A percentile compares a stretch with the other conserved stretches of the same genome.
phyloP scores from a whole-genome alignment of 306 rosid genomes.

The Vigna reflexopilosa region DNA sequence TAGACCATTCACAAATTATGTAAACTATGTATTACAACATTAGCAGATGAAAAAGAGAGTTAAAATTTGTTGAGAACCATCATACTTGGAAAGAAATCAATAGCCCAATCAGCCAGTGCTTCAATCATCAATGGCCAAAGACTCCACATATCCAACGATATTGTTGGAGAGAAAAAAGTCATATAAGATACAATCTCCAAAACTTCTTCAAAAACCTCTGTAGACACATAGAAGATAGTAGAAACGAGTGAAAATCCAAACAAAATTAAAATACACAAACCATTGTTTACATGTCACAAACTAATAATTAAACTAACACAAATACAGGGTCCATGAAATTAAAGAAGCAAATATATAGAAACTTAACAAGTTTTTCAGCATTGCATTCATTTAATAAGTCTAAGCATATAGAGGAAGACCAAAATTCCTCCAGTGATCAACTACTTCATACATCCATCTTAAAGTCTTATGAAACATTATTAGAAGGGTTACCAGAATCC shows the following conservation, averaged over 20 bases:
- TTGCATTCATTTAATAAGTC: constrained; percentile 1
- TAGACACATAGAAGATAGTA: constrained; percentile 30
- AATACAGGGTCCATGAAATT: neutral
- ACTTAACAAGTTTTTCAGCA: constrained; percentile 11
- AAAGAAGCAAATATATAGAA: constrained; percentile 2
- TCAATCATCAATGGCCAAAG: constrained; percentile 98
- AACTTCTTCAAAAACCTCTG: constrained; percentile 99
- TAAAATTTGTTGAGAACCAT: neutral
- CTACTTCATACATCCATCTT: neutral
- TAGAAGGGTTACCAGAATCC: neutral
- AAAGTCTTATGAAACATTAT: neutral
- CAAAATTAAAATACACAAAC: constrained; percentile 15
- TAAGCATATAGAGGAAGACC: neutral
- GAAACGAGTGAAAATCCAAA: constrained; percentile 5
- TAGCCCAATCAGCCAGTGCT: constrained; percentile 91
- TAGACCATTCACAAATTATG: constrained; percentile 24
- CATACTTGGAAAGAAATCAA: constrained; percentile 92
- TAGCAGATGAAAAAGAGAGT: constrained; percentile 8
- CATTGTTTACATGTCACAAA: constrained; percentile 1
- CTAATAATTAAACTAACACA: constrained; percentile 4
- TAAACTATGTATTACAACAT: constrained; percentile 13
- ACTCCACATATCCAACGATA: constrained; percentile 93
- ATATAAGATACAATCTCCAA: constrained; percentile 93
- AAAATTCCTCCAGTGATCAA: neutral
- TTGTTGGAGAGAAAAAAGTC: constrained; percentile 94